Conservation (phyloP, 2,329 filamentous ascomycete species). For the Calycina herbarum region DNA sequence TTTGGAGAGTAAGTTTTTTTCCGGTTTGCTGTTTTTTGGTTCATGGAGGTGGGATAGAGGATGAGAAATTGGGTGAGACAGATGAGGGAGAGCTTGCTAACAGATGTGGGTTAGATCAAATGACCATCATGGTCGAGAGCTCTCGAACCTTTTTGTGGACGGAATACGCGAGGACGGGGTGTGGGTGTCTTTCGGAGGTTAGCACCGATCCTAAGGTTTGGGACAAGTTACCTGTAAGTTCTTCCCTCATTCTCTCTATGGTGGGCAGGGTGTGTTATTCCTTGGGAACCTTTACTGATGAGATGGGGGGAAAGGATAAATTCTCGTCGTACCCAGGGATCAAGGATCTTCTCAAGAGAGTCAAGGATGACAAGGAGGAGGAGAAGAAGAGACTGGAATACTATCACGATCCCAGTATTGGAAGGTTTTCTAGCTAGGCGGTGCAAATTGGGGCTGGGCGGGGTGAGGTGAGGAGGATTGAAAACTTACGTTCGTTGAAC, state of each 20-base stretch:
- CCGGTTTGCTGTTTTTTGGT: slow-evolving; percentile 14
- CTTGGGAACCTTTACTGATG: no score
- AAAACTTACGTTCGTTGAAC: not conserved
- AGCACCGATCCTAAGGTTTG: slow-evolving; percentile 48
- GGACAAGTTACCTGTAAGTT: slow-evolving; percentile 54
- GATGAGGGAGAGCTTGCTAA: slow-evolving; percentile 42
- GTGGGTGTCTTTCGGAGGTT: slow-evolving; percentile 40
- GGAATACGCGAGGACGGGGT: slow-evolving; percentile 49
- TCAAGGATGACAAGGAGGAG: slow-evolving; percentile 24
- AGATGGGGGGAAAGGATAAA: no score
- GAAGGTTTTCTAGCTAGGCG: slow-evolving; percentile 13
- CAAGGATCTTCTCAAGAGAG: slow-evolving; percentile 22
- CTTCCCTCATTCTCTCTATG: no score
- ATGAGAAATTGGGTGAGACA: slow-evolving; percentile 39
- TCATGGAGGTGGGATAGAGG: no score
- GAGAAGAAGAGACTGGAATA: slow-evolving; percentile 23
- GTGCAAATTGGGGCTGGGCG: not conserved
- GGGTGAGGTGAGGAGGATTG: not conserved
- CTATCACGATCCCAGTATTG: slow-evolving; percentile 25
- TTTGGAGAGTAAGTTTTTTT: slow-evolving; percentile 36
- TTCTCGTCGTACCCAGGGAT: slow-evolving; percentile 27
- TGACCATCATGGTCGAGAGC: slow-evolving; percentile 52
- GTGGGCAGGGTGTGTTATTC: no score
- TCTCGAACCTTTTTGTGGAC: slow-evolving; percentile 56
- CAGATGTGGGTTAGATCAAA: slow-evolving; percentile 43